A percentile compares a stretch with the other conserved stretches of the same genome.
Evolutionary conservation across 2,329 filamentous ascomycete species (phyloP).

Genomic region (Ceratocystis lukuohia): DNA sequence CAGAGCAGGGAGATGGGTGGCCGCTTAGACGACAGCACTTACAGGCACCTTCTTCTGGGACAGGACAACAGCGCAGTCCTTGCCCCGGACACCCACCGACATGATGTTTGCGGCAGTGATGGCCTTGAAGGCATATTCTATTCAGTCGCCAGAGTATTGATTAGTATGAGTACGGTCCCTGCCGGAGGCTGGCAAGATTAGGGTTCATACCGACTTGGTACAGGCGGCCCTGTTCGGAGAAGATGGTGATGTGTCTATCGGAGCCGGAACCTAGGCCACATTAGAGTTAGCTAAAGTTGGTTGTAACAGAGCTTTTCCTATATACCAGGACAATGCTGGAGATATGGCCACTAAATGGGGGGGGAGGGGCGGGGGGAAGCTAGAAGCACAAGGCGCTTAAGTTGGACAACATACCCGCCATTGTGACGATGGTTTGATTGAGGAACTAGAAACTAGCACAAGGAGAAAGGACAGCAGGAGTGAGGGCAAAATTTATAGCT

Average conservation of each 20-base stretch:
- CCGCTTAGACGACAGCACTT: constrained; percentile 31
- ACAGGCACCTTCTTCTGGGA: constrained; percentile 99
- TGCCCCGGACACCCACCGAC: constrained; percentile 87
- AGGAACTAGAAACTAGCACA: neutral
- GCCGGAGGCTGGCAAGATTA: neutral
- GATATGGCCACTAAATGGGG: neutral
- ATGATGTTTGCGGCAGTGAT: constrained; percentile 99
- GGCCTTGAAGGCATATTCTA: constrained; percentile 99
- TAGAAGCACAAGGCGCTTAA: neutral
- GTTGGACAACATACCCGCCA: constrained; percentile 17
- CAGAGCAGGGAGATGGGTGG: neutral
- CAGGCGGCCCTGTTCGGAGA: constrained; percentile 93
- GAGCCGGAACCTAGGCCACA: constrained; percentile 48
- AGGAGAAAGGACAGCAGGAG: neutral
- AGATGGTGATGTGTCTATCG: constrained; percentile 99
- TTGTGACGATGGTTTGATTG: constrained; percentile 13
- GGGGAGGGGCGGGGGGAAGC: too few species aligned
- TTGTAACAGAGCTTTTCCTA: neutral
- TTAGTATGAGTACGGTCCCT: neutral
- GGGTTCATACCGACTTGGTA: constrained; percentile 88
- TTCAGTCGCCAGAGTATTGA: constrained; percentile 9
- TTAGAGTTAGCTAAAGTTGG: neutral
- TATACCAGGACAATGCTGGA: neutral
- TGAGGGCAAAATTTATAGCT: neutral
- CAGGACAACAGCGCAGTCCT: constrained; percentile 91